Evolutionary conservation across 2,329 filamentous ascomycete genomes (phyloP).

Genomic region (Fusarium sp.): DNA sequence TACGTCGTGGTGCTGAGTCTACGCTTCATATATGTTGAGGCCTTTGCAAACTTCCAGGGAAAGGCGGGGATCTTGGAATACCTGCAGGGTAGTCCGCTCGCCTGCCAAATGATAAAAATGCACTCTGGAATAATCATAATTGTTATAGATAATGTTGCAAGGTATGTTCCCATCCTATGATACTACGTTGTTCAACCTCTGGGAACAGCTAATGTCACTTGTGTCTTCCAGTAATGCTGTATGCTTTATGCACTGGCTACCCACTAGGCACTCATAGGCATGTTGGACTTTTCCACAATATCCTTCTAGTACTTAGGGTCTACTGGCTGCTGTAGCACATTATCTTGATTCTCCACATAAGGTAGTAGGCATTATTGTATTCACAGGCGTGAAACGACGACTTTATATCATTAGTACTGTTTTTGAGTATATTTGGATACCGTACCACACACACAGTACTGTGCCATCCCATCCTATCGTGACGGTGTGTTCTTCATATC

Average conservation of each 20-base stretch:
- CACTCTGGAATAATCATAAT: not conserved
- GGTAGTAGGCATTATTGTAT: not conserved
- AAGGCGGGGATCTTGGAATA: not conserved
- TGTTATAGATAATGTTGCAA: not conserved
- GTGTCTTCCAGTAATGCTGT: not conserved
- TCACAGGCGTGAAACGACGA: not conserved
- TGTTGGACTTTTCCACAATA: not conserved
- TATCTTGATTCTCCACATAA: not conserved
- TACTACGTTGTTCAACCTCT: not conserved
- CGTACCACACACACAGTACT: not conserved
- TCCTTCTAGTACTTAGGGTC: not conserved
- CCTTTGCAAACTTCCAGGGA: not conserved
- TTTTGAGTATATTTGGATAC: not conserved
- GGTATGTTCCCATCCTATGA: not conserved
- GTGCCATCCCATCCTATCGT: not conserved
- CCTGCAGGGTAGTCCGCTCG: not conserved
- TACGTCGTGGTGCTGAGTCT: not conserved
- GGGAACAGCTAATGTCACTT: not conserved
- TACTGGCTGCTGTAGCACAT: too few species aligned
- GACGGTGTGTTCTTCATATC: not conserved
- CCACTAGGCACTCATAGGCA: not conserved
- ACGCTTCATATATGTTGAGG: not conserved
- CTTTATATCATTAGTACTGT: not conserved
- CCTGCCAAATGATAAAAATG: not conserved
- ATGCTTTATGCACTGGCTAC: not conserved